phyloP scores from a whole-genome alignment of 352 stramenopile species.

The Phytophthora fragariae region DNA sequence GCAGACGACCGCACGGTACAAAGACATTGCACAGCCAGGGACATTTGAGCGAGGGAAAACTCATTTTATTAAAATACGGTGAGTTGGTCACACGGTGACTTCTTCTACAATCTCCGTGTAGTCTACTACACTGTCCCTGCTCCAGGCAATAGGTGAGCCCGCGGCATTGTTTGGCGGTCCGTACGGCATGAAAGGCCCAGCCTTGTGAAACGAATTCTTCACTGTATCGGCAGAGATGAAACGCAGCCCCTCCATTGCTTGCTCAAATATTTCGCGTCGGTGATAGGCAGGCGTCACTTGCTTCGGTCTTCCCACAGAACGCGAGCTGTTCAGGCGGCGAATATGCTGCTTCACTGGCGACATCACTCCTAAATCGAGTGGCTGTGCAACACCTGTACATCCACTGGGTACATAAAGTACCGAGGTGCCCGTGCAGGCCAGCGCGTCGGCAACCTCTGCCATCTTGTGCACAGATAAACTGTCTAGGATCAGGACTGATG shows the following conservation, averaged over 20 bases:
- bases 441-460: background rate
- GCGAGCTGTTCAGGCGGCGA: background rate
- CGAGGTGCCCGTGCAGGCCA: constrained; percentile 1
- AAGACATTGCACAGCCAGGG: no score
- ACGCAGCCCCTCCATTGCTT: background rate
- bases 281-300: background rate
- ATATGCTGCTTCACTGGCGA: background rate
- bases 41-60: no score
- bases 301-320: background rate
- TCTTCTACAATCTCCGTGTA: no score
- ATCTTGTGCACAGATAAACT: constrained; percentile 4
- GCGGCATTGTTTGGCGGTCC: background rate
- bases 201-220: background rate
- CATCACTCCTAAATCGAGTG: background rate
- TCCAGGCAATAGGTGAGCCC: background rate
- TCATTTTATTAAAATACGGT: no score
- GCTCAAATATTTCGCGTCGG: background rate
- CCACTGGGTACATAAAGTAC: background rate
- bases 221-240: background rate
- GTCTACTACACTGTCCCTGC: no score
- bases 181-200: background rate
- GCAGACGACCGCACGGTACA: no score
- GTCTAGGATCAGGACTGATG: background rate
- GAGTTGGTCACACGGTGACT: no score
- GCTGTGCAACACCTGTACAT: background rate